Base-by-base conservation (phyloP, 2,329 filamentous ascomycete genomes). In the Chrysosphaeria jannelii region DNA sequence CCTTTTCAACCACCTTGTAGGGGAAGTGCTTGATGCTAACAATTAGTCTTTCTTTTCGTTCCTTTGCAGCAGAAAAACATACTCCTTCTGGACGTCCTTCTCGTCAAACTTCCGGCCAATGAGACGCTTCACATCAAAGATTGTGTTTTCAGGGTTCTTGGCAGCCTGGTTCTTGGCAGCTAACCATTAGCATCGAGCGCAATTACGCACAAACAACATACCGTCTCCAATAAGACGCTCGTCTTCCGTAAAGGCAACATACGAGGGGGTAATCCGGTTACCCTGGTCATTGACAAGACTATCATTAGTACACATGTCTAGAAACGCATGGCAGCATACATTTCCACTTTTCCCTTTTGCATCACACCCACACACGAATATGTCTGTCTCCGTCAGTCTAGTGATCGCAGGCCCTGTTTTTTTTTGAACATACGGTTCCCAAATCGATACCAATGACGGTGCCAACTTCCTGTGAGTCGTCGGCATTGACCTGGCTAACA, bases 241-340 rank as follows among this genome's bases (percentile, higher is more conserved):
- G 33, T 91, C 78, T 39, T 93, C 79, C 47, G 78, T 93, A 49
- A 89, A 90, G 40, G 76, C 78, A 43, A 90, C 78, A 50, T 85
- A 90, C 33, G 76, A 89, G 26, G 78, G 78, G 38, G 78, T 89
- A 37, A 89, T 89, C 55, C 76, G 72, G 64, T 89, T 78, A 57
- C 76, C 42, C 57, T 89, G 78, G 50, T 90, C 76, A 57, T 90
- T 90, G 50, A 75, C 74, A 37, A 90, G 59, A 52, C 27, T 28
- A 14, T 16, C 20, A 20, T 10, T 12, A 13, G 18, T 5, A 3
- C 4, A n/a, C 14, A 9, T 5, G 22, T 19, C 14, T 8, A 10
- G 10, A 5, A 21, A 11, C 8, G 20, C 10, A 11, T 13, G 6
- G n/a, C 7, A 19, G n/a, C 17, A 8, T 19, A 19, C 27, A 90